These are phyloP conservation scores for Lanmaoa pseudosensibilis DNA, from an alignment of 768 basidiomycete genomes.

Conservation along the genomic window DNA sequence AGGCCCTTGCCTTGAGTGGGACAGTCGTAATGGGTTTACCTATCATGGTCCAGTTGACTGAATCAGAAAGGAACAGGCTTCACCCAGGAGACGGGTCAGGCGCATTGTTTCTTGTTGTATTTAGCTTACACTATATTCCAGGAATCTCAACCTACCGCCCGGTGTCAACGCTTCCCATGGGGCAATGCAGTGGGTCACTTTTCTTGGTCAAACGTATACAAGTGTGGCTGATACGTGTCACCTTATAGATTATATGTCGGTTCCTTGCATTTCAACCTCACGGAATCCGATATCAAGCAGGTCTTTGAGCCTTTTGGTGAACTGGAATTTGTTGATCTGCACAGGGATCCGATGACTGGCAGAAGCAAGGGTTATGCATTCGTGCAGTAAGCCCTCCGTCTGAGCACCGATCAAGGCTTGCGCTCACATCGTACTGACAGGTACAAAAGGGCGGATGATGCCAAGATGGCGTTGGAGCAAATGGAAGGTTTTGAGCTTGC, in stretches of 20 bases:
- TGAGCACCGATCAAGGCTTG: background rate
- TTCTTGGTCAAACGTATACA: slow-evolving; percentile 16
- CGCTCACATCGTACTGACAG: slow-evolving; percentile 38
- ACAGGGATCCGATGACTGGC: slow-evolving; percentile 91
- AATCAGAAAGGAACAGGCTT: slow-evolving; percentile 90
- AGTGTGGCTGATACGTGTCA: slow-evolving; percentile 10
- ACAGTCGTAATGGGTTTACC: slow-evolving; percentile 98
- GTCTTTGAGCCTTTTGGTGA: slow-evolving; percentile 99
- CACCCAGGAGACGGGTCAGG: slow-evolving; percentile 86
- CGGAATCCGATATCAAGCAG: slow-evolving; percentile 96
- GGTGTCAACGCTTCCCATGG: slow-evolving; percentile 80
- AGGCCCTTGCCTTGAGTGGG: slow-evolving; percentile 85
- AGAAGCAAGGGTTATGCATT: slow-evolving; percentile 98
- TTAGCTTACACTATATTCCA: slow-evolving; percentile 28
- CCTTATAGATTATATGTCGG: slow-evolving; percentile 86
- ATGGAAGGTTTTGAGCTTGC: slow-evolving; percentile 99
- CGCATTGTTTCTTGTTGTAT: background rate
- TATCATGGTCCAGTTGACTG: slow-evolving; percentile 94
- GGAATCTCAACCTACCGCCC: slow-evolving; percentile 79
- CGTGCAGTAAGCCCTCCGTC: slow-evolving; percentile 69
- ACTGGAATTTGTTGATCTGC: slow-evolving; percentile 97
- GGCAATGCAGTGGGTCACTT: slow-evolving; percentile 74
- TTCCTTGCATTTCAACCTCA: slow-evolving; percentile 94
- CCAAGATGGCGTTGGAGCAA: slow-evolving; percentile 94
- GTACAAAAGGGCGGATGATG: slow-evolving; percentile 89